Percentiles rank a stretch among this genome's conserved stretches.
phyloP scores from a whole-genome alignment of 306 rosid species.

The Gillenia trifoliata region DNA sequence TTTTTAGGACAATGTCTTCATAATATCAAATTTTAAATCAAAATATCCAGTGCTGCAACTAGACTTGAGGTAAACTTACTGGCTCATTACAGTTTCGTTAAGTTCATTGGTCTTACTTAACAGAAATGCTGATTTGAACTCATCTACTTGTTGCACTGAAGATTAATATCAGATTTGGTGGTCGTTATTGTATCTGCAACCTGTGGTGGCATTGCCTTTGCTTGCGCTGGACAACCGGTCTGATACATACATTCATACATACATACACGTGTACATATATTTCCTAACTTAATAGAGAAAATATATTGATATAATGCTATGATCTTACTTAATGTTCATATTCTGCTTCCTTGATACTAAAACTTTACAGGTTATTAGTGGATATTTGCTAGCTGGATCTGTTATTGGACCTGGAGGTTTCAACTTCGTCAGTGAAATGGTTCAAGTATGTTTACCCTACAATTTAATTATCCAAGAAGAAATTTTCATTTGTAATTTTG shows the following conservation, averaged over 20 bases:
- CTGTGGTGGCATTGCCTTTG: slow-evolving; percentile 60
- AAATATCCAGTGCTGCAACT: slow-evolving; percentile 58
- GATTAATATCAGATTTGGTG: slow-evolving; percentile 53
- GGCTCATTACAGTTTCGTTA: neutral
- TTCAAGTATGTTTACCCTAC: slow-evolving; percentile 36
- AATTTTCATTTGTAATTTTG: neutral
- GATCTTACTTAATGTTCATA: neutral
- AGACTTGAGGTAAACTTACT: slow-evolving; percentile 39
- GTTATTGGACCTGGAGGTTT: slow-evolving; percentile 56
- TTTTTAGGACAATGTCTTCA: slow-evolving; percentile 45
- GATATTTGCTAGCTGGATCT: slow-evolving; percentile 54
- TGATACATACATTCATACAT: slow-evolving; percentile 5
- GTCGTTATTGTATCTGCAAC: slow-evolving; percentile 56
- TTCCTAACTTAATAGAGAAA: neutral
- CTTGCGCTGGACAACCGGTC: slow-evolving; percentile 63
- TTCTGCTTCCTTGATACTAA: slow-evolving; percentile 13
- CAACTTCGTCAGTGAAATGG: slow-evolving; percentile 55
- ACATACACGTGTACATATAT: neutral
- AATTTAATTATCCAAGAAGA: neutral
- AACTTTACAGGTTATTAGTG: slow-evolving; percentile 43
- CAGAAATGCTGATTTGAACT: slow-evolving; percentile 15
- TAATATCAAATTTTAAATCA: slow-evolving; percentile 50
- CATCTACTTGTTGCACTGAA: slow-evolving; percentile 17
- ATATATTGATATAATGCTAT: neutral
- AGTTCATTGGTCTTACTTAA: neutral